Conservation (phyloP, 1,284 basidiomycete genomes). For the Naganishia sp. region DNA sequence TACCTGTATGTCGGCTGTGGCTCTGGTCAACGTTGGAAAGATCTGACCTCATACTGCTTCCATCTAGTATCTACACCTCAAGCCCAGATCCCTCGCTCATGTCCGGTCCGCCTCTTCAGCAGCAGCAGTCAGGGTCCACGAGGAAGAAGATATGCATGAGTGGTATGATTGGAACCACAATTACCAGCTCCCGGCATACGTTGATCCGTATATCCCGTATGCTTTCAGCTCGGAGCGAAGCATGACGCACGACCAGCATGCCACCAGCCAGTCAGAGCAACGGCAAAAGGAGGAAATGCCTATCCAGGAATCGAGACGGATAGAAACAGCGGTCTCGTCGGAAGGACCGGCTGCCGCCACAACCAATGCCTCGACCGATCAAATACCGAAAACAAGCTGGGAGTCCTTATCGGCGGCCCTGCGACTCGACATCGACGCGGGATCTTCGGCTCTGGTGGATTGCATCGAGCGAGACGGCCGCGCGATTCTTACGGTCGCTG, state of each 20-base stretch:
- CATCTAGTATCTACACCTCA: slow-evolving; percentile 17
- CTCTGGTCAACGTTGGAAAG: not conserved
- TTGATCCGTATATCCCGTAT: slow-evolving; percentile 25
- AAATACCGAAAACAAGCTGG: not conserved
- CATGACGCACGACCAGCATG: too few species aligned
- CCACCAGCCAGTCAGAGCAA: too few species aligned
- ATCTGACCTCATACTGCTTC: not conserved
- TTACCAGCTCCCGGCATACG: slow-evolving; percentile 27
- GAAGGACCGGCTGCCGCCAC: not conserved
- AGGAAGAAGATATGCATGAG: slow-evolving; percentile 23
- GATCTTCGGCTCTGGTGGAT: not conserved
- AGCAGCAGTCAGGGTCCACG: slow-evolving; percentile 12
- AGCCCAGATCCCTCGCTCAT: slow-evolving; percentile 9
- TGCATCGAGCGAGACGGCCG: not conserved
- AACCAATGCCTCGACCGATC: not conserved
- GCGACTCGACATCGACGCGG: not conserved
- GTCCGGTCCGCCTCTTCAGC: slow-evolving; percentile 10
- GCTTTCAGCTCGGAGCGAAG: slow-evolving; percentile 20
- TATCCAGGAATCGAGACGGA: not conserved
- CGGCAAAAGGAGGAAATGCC: too few species aligned
- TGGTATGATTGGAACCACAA: slow-evolving; percentile 30
- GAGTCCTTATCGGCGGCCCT: not conserved
- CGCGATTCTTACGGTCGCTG: not conserved
- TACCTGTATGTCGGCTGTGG: slow-evolving; percentile 2
- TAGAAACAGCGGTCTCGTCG: not conserved